phyloP scores from a whole-genome alignment of 2,329 filamentous ascomycete species.

The Plectosphaerella plurivora region DNA sequence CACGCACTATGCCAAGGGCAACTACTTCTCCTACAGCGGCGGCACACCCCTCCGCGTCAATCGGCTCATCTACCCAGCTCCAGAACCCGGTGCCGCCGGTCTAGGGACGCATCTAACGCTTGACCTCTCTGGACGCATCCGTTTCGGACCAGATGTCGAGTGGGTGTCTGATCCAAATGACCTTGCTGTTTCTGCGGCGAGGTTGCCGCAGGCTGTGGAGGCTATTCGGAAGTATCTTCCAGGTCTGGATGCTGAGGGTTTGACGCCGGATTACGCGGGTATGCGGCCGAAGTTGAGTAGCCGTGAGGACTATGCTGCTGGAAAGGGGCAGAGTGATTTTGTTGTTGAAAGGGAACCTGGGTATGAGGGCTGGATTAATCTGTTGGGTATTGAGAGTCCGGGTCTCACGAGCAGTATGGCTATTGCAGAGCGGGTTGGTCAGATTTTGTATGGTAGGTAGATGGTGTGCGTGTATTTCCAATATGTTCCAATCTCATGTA shows the following conservation, averaged over 20 bases:
- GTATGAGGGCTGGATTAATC: constrained; percentile 78
- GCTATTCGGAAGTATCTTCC: constrained; percentile 82
- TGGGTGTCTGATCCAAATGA: constrained; percentile 75
- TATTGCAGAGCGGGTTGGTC: constrained; percentile 71
- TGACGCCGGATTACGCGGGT: constrained; percentile 83
- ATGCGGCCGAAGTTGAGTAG: constrained; percentile 78
- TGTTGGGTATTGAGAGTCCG: constrained; percentile 90
- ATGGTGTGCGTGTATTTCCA: too few species aligned
- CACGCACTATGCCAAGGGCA: constrained; percentile 86
- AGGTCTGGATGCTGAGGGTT: constrained; percentile 56
- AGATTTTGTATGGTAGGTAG: constrained; percentile 37
- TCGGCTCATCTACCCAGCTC: constrained; percentile 84
- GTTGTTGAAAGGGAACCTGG: constrained; percentile 73
- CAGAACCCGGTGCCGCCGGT: constrained; percentile 74
- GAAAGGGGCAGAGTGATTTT: constrained; percentile 78
- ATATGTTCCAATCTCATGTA: background rate
- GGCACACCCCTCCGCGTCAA: constrained; percentile 51
- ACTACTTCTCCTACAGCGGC: constrained; percentile 83
- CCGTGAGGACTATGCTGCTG: constrained; percentile 55
- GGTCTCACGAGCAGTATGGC: constrained; percentile 84
- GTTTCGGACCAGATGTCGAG: constrained; percentile 93
- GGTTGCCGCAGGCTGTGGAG: constrained; percentile 61
- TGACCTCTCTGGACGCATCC: constrained; percentile 76
- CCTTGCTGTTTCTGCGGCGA: constrained; percentile 59
- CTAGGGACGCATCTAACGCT: constrained; percentile 92